A percentile compares a stretch with the other conserved stretches of the same genome.
phyloP scores from a whole-genome alignment of 768 basidiomycete genomes.

The Naganishia onofrii region DNA sequence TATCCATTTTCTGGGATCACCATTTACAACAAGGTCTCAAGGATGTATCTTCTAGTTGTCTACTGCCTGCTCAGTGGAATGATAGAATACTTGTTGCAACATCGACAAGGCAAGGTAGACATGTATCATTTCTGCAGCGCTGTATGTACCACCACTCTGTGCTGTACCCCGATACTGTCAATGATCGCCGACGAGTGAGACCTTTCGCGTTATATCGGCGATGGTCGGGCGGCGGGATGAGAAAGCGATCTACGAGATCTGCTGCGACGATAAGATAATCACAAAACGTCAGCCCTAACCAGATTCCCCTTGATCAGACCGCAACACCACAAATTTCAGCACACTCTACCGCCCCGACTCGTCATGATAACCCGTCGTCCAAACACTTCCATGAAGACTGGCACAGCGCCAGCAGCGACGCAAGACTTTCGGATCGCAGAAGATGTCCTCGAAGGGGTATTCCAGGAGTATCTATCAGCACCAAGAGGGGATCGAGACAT shows the following conservation, averaged over 20 bases:
- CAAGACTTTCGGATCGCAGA: slow-evolving; percentile 22
- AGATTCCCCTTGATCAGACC: too few species aligned
- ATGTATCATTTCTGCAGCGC: too few species aligned
- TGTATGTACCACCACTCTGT: too few species aligned
- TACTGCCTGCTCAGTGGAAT: too few species aligned
- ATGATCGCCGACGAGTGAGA: not conserved
- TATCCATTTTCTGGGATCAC: too few species aligned
- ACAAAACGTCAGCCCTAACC: not conserved
- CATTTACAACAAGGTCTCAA: too few species aligned
- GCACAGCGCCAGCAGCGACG: slow-evolving; percentile 6
- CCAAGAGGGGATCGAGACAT: not conserved
- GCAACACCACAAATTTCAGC: too few species aligned
- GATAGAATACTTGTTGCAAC: too few species aligned
- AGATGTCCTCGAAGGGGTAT: slow-evolving; percentile 16
- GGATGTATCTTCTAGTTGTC: too few species aligned
- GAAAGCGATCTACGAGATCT: not conserved
- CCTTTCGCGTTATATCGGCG: not conserved
- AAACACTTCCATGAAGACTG: slow-evolving; percentile 13
- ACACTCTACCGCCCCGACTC: not conserved
- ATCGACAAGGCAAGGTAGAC: too few species aligned
- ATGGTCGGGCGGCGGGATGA: not conserved
- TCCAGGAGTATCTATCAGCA: slow-evolving; percentile 5
- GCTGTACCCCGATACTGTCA: too few species aligned
- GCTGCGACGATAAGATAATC: not conserved
- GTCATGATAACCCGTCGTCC: not conserved